Evolutionary conservation across 1,284 basidiomycete genomes (phyloP).

Genomic region (Pseudozyma pruni): DNA sequence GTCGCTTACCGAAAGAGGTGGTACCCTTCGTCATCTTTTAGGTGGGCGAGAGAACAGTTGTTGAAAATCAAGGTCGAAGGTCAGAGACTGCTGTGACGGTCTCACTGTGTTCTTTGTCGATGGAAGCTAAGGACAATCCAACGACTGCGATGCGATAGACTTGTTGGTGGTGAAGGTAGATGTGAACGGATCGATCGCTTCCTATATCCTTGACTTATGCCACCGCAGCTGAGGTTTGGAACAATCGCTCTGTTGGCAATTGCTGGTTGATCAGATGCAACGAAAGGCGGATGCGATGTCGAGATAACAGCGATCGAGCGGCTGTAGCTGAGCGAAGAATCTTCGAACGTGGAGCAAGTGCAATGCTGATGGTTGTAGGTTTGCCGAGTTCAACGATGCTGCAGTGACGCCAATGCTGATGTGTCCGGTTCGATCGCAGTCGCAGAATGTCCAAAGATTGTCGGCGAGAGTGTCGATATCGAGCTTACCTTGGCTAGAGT

Average conservation of each 20-base stretch:
- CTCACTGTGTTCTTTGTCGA: background rate
- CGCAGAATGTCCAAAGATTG: conserved; percentile 25
- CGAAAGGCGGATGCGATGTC: too few species aligned
- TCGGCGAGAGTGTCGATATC: conserved; percentile 13
- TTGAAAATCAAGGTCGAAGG: conserved; percentile 8
- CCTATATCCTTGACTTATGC: too few species aligned
- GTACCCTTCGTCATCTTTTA: conserved; percentile 67
- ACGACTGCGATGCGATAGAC: conserved; percentile 12
- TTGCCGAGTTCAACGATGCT: conserved; percentile 2
- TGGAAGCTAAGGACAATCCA: conserved; percentile 22
- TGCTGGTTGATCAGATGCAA: too few species aligned
- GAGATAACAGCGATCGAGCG: too few species aligned
- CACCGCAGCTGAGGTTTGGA: too few species aligned
- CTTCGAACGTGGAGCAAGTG: too few species aligned
- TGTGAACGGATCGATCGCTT: background rate
- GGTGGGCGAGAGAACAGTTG: conserved; percentile 7
- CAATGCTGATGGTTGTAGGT: background rate
- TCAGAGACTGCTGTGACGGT: conserved; percentile 17
- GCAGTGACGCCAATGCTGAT: background rate
- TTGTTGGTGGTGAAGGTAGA: background rate
- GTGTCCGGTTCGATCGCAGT: conserved; percentile 5
- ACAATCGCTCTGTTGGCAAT: too few species aligned
- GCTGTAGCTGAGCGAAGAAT: background rate
- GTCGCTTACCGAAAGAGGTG: conserved; percentile 68
- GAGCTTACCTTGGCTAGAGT: conserved; percentile 53